Base-by-base conservation (phyloP, 1,284 basidiomycete species). In the Marasmius sp. region DNA sequence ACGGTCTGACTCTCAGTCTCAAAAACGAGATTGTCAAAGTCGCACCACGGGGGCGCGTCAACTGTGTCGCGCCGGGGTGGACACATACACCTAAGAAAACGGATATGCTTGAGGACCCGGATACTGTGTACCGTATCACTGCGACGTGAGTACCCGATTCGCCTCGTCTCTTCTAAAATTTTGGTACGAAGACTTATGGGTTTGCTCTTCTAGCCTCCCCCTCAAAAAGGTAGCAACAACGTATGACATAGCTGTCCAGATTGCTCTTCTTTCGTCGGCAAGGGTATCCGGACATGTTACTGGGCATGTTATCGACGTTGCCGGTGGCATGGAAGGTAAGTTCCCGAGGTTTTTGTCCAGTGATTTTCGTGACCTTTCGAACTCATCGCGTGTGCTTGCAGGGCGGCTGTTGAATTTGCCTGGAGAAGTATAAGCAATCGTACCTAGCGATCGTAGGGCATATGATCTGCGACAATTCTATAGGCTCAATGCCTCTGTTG, bases 21-120 rank as follows among this genome's bases (percentile, higher is more conserved):
- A 92, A 92, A 74, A 92, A 92, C 69, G 90, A 92, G 72, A 91
- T 92, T 61, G 89, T 92, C 37, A 84, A 84, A 70, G 85, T 91
- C 64, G 89, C 88, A 0, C 88, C 89, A 0, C 78, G 72, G 49
- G 91, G 81, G 0, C 79, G 90, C 12, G 89, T 91, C 20, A 92
- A 92, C 65, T 79, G 80, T 52, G 79, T 92, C n/a, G 87, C 83
- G 0, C 91, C 90, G 3, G 89, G 89, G 4, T 92, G 85, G 85
- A 81, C 82, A 8, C 75, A 69, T 59, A 86, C 85, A 3, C 78
- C 79, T 0, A 81, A 81, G 82, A 82, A 78, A 0, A 79, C 74
- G 60, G 73, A 77, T 22, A 75, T 78, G 2, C 69, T 87, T 59
- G 73, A 80, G 61, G 74, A 81, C 65, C 80, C 76, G 0, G 57